A percentile compares a stretch with the other conserved stretches of the same genome.
These are phyloP conservation scores for Mycena alexandri DNA, from an alignment of 768 basidiomycete genomes.

Conservation along the genomic window DNA sequence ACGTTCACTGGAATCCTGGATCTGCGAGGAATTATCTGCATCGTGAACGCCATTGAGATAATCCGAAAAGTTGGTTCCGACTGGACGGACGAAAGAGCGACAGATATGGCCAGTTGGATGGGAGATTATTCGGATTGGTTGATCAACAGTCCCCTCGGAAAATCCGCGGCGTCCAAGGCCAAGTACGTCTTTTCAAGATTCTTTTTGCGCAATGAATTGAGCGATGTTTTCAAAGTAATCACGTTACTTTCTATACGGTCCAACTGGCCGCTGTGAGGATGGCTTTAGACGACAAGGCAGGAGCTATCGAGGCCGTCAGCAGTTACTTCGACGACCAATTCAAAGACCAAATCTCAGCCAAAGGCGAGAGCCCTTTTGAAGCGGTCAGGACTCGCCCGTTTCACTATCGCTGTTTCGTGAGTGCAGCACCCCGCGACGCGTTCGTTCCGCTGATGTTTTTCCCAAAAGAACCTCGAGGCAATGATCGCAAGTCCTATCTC, in stretches of 20 bases:
- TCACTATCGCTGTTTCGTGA: constrained; percentile 66
- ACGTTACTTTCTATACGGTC: constrained; percentile 61
- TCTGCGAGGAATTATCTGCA: constrained; percentile 59
- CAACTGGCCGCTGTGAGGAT: constrained; percentile 60
- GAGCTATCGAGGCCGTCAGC: constrained; percentile 54
- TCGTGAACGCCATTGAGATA: constrained; percentile 49
- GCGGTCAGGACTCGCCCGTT: constrained; percentile 46
- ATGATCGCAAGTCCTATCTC: constrained; percentile 58
- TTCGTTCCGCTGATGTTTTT: too few relatives aligned
- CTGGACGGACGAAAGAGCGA: constrained; percentile 57
- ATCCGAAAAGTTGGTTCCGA: constrained; percentile 44
- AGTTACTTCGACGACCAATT: constrained; percentile 58
- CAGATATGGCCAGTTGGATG: constrained; percentile 59
- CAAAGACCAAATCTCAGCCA: constrained; percentile 60
- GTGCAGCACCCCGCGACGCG: too few relatives aligned
- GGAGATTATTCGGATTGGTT: constrained; percentile 61
- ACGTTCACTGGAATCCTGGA: constrained; percentile 69
- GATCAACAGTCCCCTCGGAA: constrained; percentile 55
- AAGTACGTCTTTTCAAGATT: constrained; percentile 56
- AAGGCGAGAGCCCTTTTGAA: constrained; percentile 52
- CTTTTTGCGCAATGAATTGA: background rate
- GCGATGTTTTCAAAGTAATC: constrained; percentile 60
- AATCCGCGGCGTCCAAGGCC: constrained; percentile 54
- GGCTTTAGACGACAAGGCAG: constrained; percentile 53
- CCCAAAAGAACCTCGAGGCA: constrained; percentile 60